These are phyloP conservation scores for Rutstroemia sp. DNA, from an alignment of 2,329 filamentous ascomycete genomes.

Conservation along the genomic window DNA sequence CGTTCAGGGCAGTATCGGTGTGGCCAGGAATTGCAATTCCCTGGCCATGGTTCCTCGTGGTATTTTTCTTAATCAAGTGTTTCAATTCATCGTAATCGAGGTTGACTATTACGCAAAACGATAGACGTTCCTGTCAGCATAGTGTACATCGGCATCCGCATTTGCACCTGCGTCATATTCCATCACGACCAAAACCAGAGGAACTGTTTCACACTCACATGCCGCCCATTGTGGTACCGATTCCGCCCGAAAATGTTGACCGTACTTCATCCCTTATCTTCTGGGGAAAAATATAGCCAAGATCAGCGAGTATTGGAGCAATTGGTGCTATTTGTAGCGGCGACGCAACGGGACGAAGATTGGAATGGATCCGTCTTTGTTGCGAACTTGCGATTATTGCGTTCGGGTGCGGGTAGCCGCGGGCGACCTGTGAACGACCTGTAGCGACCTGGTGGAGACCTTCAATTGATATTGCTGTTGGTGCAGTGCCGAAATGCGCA, in stretches of 20 bases:
- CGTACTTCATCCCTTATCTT: slow-evolving; percentile 60
- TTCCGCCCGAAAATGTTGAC: slow-evolving; percentile 62
- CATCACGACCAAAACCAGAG: not conserved
- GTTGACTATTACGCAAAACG: slow-evolving; percentile 51
- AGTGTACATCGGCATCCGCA: no score
- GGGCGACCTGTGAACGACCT: not conserved
- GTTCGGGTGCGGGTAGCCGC: not conserved
- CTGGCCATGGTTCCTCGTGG: slow-evolving; percentile 60
- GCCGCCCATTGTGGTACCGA: slow-evolving; percentile 79
- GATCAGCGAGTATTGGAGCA: not conserved
- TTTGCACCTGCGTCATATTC: slow-evolving; percentile 5
- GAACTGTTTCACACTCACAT: slow-evolving; percentile 41
- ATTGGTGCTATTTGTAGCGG: not conserved
- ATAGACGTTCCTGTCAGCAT: slow-evolving; percentile 6
- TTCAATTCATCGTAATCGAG: slow-evolving; percentile 87
- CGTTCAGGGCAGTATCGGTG: slow-evolving; percentile 47
- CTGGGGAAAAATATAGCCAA: not conserved
- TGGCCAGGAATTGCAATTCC: slow-evolving; percentile 71
- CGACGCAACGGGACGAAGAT: not conserved
- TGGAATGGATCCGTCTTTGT: not conserved
- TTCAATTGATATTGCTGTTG: not conserved
- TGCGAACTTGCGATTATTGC: no score
- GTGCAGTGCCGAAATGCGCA: not conserved
- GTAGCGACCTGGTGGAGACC: not conserved
- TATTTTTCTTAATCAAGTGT: slow-evolving; percentile 74